Base-by-base conservation (phyloP, 352 stramenopile genomes). In the Phytopythium litorale region DNA sequence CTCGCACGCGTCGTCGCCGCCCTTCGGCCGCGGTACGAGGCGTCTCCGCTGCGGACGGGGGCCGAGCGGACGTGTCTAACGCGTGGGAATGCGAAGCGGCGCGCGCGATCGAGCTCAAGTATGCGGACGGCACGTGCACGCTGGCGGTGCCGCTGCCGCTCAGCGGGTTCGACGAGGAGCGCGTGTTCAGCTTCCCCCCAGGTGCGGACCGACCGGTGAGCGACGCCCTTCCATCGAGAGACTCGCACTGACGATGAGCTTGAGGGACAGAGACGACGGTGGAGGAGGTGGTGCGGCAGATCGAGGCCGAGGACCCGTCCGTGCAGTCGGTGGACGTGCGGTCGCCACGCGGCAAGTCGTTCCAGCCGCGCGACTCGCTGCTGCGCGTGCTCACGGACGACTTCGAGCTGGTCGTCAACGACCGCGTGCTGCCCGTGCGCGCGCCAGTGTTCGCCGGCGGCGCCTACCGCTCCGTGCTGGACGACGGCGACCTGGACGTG, bases 351-450 rank as follows among this genome's bases (percentile, higher is more conserved):
- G 86, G 86, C 35, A 68, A 81, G 54, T 62, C 73, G 16, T 91
- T 91, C 68, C 65, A 78, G 42, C 74, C 79, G 8, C 66, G 83
- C 43, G 82, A 90, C 49, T 84, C 80, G 50, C 67, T 94, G 45
- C 61, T 87, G 38, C 72, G 83, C 46, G 81, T 92, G 16, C 62
- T 92, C 52, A 89, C 75, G 37, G 84, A 92, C 60, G 86, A 94
- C 65, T 94, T 94, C 65, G 80, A 94, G 67, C 63, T 94, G 13
- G 49, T 91, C 28, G 69, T 94, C 55, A 94, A 94, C 68, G 86
- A 89, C 52, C 78, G 81, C 56, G 80, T 91, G 59, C 71, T 92
- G 16, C 79, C 78, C 1, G 83, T 94, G 7, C 75, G 78, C 4
- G 86, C 83, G 0, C 83, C 86, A 1, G 86, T 90, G 30, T 91